phyloP scores from a whole-genome alignment of 257 asterid species.

The Nicotiana tomentosiformis region DNA sequence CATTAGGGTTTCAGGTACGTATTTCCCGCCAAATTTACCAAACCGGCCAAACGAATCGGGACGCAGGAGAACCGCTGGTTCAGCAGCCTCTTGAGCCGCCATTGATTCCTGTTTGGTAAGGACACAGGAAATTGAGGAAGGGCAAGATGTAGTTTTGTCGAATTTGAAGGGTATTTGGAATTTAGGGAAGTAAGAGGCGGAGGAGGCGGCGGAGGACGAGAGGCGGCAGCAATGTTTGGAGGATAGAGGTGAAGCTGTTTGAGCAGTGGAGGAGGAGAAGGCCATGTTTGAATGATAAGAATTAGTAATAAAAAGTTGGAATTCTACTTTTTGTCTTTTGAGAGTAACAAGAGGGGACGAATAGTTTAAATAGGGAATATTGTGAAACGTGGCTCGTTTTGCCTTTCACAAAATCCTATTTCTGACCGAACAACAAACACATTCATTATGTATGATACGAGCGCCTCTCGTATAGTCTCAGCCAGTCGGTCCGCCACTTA shows the following conservation, averaged over 20 bases:
- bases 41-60: conserved; percentile 92
- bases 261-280: conserved; percentile 3
- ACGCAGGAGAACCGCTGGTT: conserved; percentile 33
- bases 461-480: no score
- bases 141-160: conserved; percentile 10
- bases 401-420: no score
- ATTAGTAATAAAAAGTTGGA: neutral
- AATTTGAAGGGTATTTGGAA: conserved; percentile 14
- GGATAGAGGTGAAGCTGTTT: neutral
- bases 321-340: neutral
- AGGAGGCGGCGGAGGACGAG: conserved; percentile 24
- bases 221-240: conserved; percentile 23
- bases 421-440: no score
- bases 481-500: no score
- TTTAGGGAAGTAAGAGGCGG: conserved; percentile 7
- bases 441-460: no score
- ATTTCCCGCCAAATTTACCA: conserved; percentile 85
- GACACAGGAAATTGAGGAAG: conserved; percentile 21
- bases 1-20: conserved; percentile 91
- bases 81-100: conserved; percentile 30
- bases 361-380: neutral
- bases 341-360: neutral
- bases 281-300: conserved; percentile 6
- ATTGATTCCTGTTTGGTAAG: conserved; percentile 25
- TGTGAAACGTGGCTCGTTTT: neutral